These are phyloP conservation scores for Amanita polypyramis DNA, from an alignment of 768 basidiomycete genomes.

Conservation along the genomic window DNA sequence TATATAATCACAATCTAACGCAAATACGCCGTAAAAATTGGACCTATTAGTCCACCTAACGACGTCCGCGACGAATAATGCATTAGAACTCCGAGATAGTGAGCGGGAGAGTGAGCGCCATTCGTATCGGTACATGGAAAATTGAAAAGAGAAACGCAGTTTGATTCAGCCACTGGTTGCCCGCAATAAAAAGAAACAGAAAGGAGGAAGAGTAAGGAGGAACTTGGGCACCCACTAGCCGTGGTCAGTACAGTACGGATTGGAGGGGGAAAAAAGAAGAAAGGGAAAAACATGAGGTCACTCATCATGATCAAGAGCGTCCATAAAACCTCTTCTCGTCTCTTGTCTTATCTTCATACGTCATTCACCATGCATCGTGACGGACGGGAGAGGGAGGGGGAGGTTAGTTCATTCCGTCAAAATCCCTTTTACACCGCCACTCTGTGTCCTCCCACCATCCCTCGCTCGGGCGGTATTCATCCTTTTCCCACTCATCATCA, in stretches of 20 bases:
- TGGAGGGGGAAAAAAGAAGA: background rate
- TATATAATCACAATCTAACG: too few relatives aligned
- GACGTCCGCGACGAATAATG: too few relatives aligned
- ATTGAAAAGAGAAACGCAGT: background rate
- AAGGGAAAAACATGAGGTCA: background rate
- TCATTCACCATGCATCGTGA: too few relatives aligned
- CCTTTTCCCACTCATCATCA: conserved; percentile 21
- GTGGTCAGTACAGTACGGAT: background rate
- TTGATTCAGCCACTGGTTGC: too few relatives aligned
- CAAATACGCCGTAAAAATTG: too few relatives aligned
- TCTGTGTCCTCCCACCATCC: conserved; percentile 78
- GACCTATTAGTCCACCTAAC: too few relatives aligned
- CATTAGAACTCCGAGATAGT: too few relatives aligned
- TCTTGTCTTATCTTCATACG: background rate
- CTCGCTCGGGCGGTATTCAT: conserved; percentile 69
- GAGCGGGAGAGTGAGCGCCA: background rate
- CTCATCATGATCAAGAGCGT: background rate
- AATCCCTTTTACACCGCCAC: conserved; percentile 75
- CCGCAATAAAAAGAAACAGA: background rate
- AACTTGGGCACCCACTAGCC: background rate
- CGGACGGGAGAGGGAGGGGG: background rate
- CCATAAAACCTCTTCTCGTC: background rate
- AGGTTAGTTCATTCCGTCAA: conserved; percentile 26
- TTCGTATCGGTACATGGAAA: background rate
- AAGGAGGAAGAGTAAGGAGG: background rate